A percentile compares a stretch with the other conserved stretches of the same genome.
Conservation (phyloP, 345 rosid species). For the Salix dunnii region DNA sequence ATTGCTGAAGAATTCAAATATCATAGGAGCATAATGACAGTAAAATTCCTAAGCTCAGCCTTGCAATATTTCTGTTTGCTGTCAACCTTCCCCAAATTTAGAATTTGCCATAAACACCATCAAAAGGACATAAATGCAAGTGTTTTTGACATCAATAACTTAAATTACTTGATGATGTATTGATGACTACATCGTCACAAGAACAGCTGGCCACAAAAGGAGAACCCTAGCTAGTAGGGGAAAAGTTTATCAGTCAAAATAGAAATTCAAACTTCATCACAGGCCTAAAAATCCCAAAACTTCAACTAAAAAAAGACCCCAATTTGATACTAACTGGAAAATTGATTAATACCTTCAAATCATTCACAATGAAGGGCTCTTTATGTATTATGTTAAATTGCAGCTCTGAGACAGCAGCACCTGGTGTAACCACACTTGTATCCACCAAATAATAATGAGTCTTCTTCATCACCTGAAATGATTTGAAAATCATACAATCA, state of each 20-base stretch:
- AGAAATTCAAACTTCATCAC: not conserved
- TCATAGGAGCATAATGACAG: not conserved
- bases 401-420: constrained; percentile 83
- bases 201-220: not conserved
- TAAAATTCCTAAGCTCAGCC: not conserved
- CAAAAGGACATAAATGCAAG: not conserved
- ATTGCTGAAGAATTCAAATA: not conserved
- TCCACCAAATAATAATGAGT: constrained; percentile 94
- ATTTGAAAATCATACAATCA: constrained; percentile 6
- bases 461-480: constrained; percentile 87
- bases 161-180: not conserved
- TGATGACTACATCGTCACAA: not conserved
- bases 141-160: not conserved
- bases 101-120: not conserved
- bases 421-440: constrained; percentile 66
- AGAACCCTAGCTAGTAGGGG: not conserved
- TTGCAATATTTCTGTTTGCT: not conserved
- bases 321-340: not conserved
- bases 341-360: constrained; percentile 52
- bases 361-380: constrained; percentile 69
- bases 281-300: not conserved
- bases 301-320: not conserved
- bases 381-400: constrained; percentile 73
- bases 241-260: not conserved
- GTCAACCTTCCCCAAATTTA: not conserved